These are phyloP conservation scores for Saturnispora kantuleensis DNA, from an alignment of 805 yeast species.

Conservation along the genomic window DNA sequence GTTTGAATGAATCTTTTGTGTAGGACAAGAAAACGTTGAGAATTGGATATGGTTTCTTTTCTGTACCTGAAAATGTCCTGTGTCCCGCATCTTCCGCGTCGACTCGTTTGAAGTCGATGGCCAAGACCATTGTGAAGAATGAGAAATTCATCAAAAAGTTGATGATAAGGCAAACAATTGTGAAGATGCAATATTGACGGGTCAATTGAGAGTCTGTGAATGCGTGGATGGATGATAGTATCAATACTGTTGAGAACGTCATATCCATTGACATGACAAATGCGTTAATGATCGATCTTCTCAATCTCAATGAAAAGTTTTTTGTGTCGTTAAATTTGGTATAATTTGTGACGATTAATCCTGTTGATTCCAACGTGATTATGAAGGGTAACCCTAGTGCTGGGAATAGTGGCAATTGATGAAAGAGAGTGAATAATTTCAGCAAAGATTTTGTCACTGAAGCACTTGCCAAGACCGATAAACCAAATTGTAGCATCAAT, in stretches of 20 bases:
- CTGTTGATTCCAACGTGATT: background rate
- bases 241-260: background rate
- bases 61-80: too few relatives aligned
- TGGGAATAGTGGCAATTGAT: slow-evolving; percentile 23
- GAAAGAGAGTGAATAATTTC: slow-evolving; percentile 29
- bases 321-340: background rate
- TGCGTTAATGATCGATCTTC: slow-evolving; percentile 5
- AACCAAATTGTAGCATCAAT: slow-evolving; percentile 29
- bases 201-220: slow-evolving; percentile 5
- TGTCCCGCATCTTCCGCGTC: background rate
- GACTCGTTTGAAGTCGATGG: slow-evolving; percentile 52
- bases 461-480: slow-evolving; percentile 34
- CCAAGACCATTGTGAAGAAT: slow-evolving; percentile 52
- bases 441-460: slow-evolving; percentile 29
- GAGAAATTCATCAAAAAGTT: slow-evolving; percentile 57
- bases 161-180: slow-evolving; percentile 38
- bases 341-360: background rate
- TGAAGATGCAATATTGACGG: slow-evolving; percentile 35
- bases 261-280: slow-evolving; percentile 4
- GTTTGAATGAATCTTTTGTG: slow-evolving; percentile 11
- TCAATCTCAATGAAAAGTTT: slow-evolving; percentile 2
- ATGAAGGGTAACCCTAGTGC: slow-evolving; percentile 15
- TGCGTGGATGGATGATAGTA: background rate
- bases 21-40: background rate
- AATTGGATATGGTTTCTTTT: background rate